Evolutionary conservation across 2,329 filamentous ascomycete species (phyloP), one percentile per base, ranked within the genome.

Genomic region (Penicillium olsonii): DNA sequence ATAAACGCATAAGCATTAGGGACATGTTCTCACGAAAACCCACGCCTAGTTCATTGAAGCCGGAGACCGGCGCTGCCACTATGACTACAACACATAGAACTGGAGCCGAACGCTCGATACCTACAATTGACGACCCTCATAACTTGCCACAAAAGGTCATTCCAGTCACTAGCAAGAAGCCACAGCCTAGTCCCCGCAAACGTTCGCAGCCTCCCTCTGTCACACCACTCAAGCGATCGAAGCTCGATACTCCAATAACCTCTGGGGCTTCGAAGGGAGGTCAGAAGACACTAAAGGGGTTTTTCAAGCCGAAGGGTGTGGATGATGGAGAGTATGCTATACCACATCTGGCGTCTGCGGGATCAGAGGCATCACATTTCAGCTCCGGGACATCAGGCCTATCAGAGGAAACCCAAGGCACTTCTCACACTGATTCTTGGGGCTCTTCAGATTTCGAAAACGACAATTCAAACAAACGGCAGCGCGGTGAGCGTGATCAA

Each of bases 11-110:
- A 57, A 96, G 78, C 66, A 96, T 99, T 64, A 89, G 87, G 60
- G 91, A 95, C 64, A 97, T 99, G 94, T 96, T 97, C 66, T 78
- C 77, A 51, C 84, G 80, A 60, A 85, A 81, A 58, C 66, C 79
- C 40, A 55, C 70, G 18, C 52, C 31, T 15, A n/a, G 27, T 9
- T 37, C 49, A n/a, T 54, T 50, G 18, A 55, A 47, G 24, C 57
- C 61, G 45, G 42, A 50, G 3, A 26, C 4, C 37, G 43, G 15
- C 7, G 20, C 41, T 17, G 20, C 37, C 8, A 19, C 42, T 7
- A 29, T 24, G 12, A 31, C 37, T 7, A 22, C 19, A 18, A 34
- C 37, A 10, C 9, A 26, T 6, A 37, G 48, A n/a, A 5, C 12
- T 10, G 38, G 48, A 33, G 46, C 37, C 12, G 48, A n/a, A 19